phyloP scores from a whole-genome alignment of 2,329 filamentous ascomycete genomes.

The Berkeleyomyces basicola region DNA sequence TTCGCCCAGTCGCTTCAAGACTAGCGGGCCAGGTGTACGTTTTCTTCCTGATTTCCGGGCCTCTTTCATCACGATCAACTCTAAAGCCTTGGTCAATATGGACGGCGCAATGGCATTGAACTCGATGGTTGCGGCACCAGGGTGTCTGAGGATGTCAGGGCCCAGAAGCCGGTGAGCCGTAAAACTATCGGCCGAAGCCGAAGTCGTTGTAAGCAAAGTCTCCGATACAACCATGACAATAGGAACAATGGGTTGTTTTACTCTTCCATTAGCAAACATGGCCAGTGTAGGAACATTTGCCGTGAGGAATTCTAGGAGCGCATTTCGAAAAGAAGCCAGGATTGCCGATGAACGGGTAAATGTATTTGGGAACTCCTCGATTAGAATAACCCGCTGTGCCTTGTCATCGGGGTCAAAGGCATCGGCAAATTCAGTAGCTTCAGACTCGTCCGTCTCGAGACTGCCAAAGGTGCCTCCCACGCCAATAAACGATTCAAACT shows the following conservation, averaged over 20 bases:
- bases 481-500: conserved; percentile 85
- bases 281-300: conserved; percentile 43
- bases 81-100: conserved; percentile 67
- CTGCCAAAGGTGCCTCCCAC: conserved; percentile 66
- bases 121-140: conserved; percentile 63
- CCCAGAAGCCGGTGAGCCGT: conserved; percentile 83
- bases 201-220: conserved; percentile 69
- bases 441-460: conserved; percentile 30
- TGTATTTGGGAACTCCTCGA: conserved; percentile 72
- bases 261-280: conserved; percentile 27
- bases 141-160: conserved; percentile 68
- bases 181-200: conserved; percentile 74
- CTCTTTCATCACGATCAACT: conserved; percentile 70
- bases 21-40: conserved; percentile 58
- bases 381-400: conserved; percentile 42
- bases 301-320: conserved; percentile 60
- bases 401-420: conserved; percentile 11
- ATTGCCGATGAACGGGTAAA: conserved; percentile 48
- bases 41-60: conserved; percentile 59
- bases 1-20: conserved; percentile 66
- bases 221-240: conserved; percentile 86
- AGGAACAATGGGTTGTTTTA: conserved; percentile 40
- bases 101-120: conserved; percentile 89
- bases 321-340: conserved; percentile 54
- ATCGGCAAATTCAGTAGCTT: not conserved